Percentiles rank a stretch among this genome's conserved stretches.
Conservation (phyloP, 1,284 basidiomycete genomes). For the Moniliella sp. region DNA sequence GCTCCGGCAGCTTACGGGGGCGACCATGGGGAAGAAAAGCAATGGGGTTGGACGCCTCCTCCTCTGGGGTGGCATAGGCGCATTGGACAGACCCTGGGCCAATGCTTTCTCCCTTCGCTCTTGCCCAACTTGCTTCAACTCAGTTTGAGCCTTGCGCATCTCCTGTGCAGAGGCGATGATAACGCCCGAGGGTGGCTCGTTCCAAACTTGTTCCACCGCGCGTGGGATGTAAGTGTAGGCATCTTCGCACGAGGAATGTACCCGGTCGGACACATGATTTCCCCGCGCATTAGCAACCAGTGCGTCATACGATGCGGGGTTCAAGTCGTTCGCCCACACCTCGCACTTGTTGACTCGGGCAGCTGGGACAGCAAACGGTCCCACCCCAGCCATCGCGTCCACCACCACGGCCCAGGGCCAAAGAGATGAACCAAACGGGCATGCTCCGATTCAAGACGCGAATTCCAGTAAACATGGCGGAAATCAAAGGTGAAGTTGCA, state of each 20-base stretch:
- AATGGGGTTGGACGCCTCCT: too few relatives aligned
- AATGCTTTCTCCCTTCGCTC: too few relatives aligned
- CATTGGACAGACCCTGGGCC: too few relatives aligned
- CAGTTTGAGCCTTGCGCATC: too few relatives aligned
- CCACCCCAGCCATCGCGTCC: constrained; percentile 91
- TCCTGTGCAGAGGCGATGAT: too few relatives aligned
- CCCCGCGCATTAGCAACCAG: constrained; percentile 35
- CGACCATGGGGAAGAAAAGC: constrained; percentile 7
- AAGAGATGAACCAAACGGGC: constrained; percentile 52
- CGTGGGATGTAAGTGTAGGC: constrained; percentile 15
- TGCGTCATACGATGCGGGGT: constrained; percentile 64
- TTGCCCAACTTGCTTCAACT: too few relatives aligned
- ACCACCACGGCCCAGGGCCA: constrained; percentile 47
- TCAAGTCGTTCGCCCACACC: constrained; percentile 80
- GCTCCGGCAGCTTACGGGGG: constrained; percentile 36
- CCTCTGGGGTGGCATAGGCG: too few relatives aligned
- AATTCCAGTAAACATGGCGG: constrained; percentile 91
- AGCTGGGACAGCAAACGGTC: constrained; percentile 81
- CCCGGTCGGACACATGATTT: constrained; percentile 14
- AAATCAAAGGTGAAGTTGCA: constrained; percentile 87
- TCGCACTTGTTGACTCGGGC: constrained; percentile 54
- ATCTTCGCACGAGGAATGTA: constrained; percentile 11
- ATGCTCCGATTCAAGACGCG: constrained; percentile 74
- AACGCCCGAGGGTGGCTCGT: too few relatives aligned
- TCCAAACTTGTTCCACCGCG: constrained; percentile 9